phyloP scores from a whole-genome alignment of 192 early-diverging fungal species.

The Coemansia sp. region DNA sequence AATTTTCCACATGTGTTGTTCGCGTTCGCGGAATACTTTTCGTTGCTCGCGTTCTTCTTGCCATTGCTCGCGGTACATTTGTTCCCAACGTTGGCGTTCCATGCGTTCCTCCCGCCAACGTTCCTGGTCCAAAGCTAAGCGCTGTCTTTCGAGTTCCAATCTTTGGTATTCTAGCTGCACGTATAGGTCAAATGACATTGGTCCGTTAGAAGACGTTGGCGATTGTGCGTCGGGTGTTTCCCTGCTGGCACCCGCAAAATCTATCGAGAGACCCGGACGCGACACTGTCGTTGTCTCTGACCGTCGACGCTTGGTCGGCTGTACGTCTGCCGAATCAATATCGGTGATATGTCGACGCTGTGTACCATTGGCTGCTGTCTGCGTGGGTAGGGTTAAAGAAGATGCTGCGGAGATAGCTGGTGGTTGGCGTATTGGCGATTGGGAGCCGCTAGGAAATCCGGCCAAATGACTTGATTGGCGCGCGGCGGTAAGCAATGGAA shows the following conservation, averaged over 20 bases:
- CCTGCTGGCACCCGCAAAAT: no score
- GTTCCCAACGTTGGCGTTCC: conserved; percentile 26
- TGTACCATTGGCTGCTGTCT: background rate
- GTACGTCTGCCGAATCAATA: background rate
- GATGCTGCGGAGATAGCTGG: background rate
- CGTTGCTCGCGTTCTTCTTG: conserved; percentile 35
- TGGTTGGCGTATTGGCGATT: background rate
- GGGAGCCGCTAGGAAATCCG: background rate
- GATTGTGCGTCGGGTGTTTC: background rate
- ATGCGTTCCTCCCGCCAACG: conserved; percentile 36
- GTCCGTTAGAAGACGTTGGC: no score
- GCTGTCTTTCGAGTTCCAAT: conserved; percentile 26
- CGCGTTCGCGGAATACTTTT: conserved; percentile 22
- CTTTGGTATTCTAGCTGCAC: conserved; percentile 23
- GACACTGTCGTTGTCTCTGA: background rate
- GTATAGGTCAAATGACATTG: conserved; percentile 16
- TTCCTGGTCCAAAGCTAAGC: conserved; percentile 25
- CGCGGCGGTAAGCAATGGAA: background rate
- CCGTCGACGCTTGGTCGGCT: background rate
- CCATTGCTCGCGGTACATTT: conserved; percentile 39
- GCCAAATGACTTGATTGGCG: background rate
- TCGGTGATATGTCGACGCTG: background rate
- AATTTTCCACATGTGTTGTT: conserved; percentile 27
- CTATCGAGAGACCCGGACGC: background rate
- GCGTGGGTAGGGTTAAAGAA: background rate